phyloP scores from a whole-genome alignment of 768 basidiomycete genomes.

The Boletellus ananas region DNA sequence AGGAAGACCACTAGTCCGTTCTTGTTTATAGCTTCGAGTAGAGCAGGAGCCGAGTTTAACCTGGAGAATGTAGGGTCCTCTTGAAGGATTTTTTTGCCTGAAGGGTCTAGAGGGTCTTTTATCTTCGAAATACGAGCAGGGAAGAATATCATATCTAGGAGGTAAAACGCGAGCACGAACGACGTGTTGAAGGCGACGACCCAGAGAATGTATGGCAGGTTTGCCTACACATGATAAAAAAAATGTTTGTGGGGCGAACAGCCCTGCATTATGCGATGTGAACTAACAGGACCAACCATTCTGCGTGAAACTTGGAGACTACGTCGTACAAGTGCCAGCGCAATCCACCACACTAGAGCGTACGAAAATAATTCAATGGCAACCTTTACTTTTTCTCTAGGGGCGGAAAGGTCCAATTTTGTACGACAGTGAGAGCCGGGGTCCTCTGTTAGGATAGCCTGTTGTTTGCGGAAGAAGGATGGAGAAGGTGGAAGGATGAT shows the following conservation, averaged over 20 bases:
- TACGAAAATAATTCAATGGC: conserved; percentile 76
- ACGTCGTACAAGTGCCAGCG: conserved; percentile 39
- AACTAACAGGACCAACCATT: conserved; percentile 44
- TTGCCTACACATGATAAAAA: conserved; percentile 54
- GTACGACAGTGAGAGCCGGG: neutral
- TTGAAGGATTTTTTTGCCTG: conserved; percentile 23
- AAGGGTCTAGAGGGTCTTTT: conserved; percentile 20
- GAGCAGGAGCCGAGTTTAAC: conserved; percentile 35
- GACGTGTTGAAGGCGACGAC: conserved; percentile 83
- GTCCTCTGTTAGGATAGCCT: conserved; percentile 21
- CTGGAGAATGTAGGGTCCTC: conserved; percentile 20
- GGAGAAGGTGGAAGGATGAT: conserved; percentile 77
- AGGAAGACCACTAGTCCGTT: conserved; percentile 82
- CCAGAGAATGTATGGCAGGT: conserved; percentile 88
- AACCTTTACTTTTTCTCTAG: conserved; percentile 67
- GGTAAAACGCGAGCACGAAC: conserved; percentile 77
- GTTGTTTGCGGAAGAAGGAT: conserved; percentile 59
- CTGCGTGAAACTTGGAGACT: conserved; percentile 52
- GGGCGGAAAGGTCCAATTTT: conserved; percentile 22
- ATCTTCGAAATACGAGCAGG: conserved; percentile 37
- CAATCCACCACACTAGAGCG: conserved; percentile 72
- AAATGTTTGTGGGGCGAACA: neutral
- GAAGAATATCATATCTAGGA: conserved; percentile 71
- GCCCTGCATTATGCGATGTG: neutral
- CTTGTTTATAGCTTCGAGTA: conserved; percentile 80